phyloP scores from a whole-genome alignment of 2,329 filamentous ascomycete genomes.

The Escovopsis sp. region DNA sequence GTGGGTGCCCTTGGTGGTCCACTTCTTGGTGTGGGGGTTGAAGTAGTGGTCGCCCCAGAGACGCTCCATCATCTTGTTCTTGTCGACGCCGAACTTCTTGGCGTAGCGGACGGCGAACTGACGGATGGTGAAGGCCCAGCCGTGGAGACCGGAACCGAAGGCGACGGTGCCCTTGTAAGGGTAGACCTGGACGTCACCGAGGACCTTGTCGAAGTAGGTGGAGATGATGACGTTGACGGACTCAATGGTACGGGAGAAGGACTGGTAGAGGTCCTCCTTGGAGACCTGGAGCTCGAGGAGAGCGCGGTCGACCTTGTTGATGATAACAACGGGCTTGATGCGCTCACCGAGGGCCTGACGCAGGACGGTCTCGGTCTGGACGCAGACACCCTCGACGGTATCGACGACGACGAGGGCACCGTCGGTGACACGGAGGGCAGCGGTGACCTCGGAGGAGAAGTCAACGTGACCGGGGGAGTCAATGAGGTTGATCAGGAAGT shows the following conservation, averaged over 20 bases:
- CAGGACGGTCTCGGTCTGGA: constrained; percentile 99
- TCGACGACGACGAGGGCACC: constrained; percentile 99
- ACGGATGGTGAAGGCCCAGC: constrained; percentile 98
- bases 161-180: constrained; percentile 95
- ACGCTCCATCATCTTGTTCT: constrained; percentile 99
- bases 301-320: constrained; percentile 99
- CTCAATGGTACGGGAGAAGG: constrained; percentile 98
- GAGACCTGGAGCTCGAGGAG: constrained; percentile 96
- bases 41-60: constrained; percentile 99
- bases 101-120: constrained; percentile 93
- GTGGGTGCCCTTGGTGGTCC: constrained; percentile 73
- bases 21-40: constrained; percentile 99
- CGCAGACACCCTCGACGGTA: constrained; percentile 98
- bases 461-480: constrained; percentile 99
- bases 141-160: constrained; percentile 98
- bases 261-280: constrained; percentile 99
- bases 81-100: constrained; percentile 99
- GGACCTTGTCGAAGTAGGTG: constrained; percentile 92
- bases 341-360: constrained; percentile 98
- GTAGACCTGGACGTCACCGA: constrained; percentile 98
- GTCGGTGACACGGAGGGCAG: constrained; percentile 98
- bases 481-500: constrained; percentile 99
- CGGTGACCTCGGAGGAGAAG: constrained; percentile 99
- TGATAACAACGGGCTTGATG: constrained; percentile 98
- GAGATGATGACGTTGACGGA: constrained; percentile 99